phyloP scores from a whole-genome alignment of 208 protist species.

The Herpetomonas tarakana region DNA sequence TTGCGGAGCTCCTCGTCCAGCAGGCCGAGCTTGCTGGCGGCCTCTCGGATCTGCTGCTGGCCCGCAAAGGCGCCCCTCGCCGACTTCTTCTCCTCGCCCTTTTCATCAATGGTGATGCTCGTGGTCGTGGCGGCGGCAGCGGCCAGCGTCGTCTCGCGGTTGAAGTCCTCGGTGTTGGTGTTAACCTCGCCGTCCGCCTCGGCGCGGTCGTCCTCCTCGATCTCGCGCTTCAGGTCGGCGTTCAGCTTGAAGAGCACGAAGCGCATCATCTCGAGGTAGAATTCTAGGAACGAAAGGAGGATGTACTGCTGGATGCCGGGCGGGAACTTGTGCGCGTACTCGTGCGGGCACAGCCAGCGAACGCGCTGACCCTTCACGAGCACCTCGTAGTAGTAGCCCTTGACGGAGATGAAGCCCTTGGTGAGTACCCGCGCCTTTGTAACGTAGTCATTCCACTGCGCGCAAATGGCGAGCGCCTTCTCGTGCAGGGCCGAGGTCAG shows the following conservation, averaged over 20 bases:
- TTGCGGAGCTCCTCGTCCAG: slow-evolving; percentile 60
- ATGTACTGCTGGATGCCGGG: slow-evolving; percentile 95
- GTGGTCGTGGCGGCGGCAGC: slow-evolving; percentile 4
- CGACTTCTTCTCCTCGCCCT: slow-evolving; percentile 8
- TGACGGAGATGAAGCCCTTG: slow-evolving; percentile 98
- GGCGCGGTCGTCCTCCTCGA: slow-evolving; percentile 62
- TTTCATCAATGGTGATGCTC: background rate
- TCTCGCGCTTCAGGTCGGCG: slow-evolving; percentile 49
- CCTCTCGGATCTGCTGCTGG: slow-evolving; percentile 22
- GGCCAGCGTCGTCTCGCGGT: slow-evolving; percentile 4
- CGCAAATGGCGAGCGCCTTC: slow-evolving; percentile 53
- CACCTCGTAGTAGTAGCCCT: slow-evolving; percentile 99
- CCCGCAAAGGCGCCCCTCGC: slow-evolving; percentile 20
- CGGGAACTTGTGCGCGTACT: slow-evolving; percentile 95
- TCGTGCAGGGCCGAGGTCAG: slow-evolving; percentile 81
- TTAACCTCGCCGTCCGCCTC: slow-evolving; percentile 56
- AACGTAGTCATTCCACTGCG: slow-evolving; percentile 90
- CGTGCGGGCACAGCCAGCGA: slow-evolving; percentile 98
- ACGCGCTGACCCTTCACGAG: slow-evolving; percentile 92
- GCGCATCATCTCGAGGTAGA: slow-evolving; percentile 95
- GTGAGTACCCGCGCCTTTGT: slow-evolving; percentile 68
- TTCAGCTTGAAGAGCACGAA: slow-evolving; percentile 98
- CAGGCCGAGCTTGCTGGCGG: slow-evolving; percentile 35
- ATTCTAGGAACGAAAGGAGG: slow-evolving; percentile 96
- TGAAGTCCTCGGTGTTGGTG: slow-evolving; percentile 48